A percentile compares a stretch with the other conserved stretches of the same genome.
phyloP scores from a whole-genome alignment of 306 rosid genomes.

The Begonia peltatifolia region DNA sequence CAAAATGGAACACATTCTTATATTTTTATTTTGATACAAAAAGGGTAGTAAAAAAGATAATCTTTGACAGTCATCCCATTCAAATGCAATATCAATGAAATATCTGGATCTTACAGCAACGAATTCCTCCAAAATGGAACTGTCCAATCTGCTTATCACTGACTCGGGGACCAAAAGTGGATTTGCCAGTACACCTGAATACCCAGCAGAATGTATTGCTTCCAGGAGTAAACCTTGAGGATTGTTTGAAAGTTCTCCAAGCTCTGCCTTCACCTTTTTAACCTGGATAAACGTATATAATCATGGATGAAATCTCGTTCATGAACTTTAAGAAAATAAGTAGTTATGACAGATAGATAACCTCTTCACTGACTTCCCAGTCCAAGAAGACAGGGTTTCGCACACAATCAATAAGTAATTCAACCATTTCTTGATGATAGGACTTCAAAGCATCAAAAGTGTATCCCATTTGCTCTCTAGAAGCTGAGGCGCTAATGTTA shows the following conservation, averaged over 20 bases:
- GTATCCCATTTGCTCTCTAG: slow-evolving; percentile 96
- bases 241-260: slow-evolving; percentile 65
- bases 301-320: slow-evolving; percentile 1
- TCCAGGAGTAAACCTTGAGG: slow-evolving; percentile 93
- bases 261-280: slow-evolving; percentile 61
- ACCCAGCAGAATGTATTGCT: slow-evolving; percentile 90
- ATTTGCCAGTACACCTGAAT: slow-evolving; percentile 79
- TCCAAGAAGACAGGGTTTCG: slow-evolving; percentile 90
- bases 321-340: slow-evolving; percentile 3
- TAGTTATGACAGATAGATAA: slow-evolving; percentile 1
- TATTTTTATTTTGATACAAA: neutral
- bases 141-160: slow-evolving; percentile 51
- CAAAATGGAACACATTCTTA: slow-evolving; percentile 2
- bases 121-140: slow-evolving; percentile 56
- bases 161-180: slow-evolving; percentile 88
- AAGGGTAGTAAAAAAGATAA: neutral
- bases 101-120: slow-evolving; percentile 54
- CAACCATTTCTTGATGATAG: slow-evolving; percentile 89
- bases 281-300: slow-evolving; percentile 33
- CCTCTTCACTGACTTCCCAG: slow-evolving; percentile 98
- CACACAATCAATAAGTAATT: slow-evolving; percentile 67
- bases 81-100: slow-evolving; percentile 7
- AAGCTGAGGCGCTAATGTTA: slow-evolving; percentile 76
- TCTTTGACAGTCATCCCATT: too few relatives aligned
- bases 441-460: slow-evolving; percentile 87